phyloP scores from a whole-genome alignment of 2,329 filamentous ascomycete genomes.

The Mycogone perniciosa region DNA sequence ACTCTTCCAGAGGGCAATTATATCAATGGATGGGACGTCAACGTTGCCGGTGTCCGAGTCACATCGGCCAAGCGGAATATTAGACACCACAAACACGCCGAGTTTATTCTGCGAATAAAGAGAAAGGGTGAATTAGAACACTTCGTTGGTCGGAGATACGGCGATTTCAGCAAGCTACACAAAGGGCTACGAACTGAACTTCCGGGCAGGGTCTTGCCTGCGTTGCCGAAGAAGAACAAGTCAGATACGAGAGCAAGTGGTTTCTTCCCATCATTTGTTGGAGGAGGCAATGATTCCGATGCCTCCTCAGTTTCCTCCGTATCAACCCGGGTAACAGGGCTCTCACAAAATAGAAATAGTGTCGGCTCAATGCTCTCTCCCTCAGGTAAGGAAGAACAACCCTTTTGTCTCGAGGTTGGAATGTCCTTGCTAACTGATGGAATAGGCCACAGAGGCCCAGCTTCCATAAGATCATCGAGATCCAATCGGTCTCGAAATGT shows the following conservation, averaged over 20 bases:
- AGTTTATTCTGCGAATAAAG: constrained; percentile 86
- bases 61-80: constrained; percentile 79
- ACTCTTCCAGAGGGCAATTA: constrained; percentile 86
- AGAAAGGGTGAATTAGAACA: constrained; percentile 66
- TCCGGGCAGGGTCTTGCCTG: constrained; percentile 81
- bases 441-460: constrained; percentile 14
- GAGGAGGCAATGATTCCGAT: constrained; percentile 63
- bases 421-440: neutral
- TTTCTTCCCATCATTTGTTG: constrained; percentile 46
- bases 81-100: constrained; percentile 84
- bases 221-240: constrained; percentile 89
- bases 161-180: constrained; percentile 77
- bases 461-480: constrained; percentile 27
- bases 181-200: constrained; percentile 76
- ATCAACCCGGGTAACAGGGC: constrained; percentile 58
- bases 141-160: constrained; percentile 79
- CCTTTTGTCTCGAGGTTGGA: neutral
- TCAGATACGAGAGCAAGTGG: constrained; percentile 60
- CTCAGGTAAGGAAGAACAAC: constrained; percentile 13
- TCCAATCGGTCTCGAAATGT: constrained; percentile 23
- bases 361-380: constrained; percentile 25
- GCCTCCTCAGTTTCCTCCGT: constrained; percentile 73
- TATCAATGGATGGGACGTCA: constrained; percentile 95
- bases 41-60: constrained; percentile 82
- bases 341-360: constrained; percentile 16